Base-by-base conservation (phyloP, 2,329 filamentous ascomycete genomes). In the Eutypella sp. region DNA sequence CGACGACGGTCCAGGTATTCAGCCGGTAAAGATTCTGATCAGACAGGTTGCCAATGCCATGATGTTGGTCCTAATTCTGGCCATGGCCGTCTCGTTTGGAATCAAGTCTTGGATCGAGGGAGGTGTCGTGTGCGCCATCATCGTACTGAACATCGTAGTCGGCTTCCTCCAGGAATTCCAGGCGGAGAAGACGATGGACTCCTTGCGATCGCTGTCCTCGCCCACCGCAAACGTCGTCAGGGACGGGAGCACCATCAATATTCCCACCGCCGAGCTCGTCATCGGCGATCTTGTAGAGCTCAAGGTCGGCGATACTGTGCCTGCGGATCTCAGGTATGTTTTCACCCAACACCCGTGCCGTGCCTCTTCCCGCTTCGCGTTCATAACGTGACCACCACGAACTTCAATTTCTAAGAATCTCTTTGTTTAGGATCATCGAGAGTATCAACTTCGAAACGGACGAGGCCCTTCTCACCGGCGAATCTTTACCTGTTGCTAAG, bases 11-110 rank as follows among this genome's bases (percentile, higher is more conserved):
- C 71, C 72, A 47, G 74, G 75, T 6, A 79, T 84, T 23, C 74
- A 73, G 36, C 70, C 75, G 20, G 59, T 72, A 39, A 81, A 81
- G 58, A 84, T 85, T 47, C 60, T 85, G 16, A 63, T 84, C 36
- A 69, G 75, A 36, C 81, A 85, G 58, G 67, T 84, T 40, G 79
- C 79, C 40, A 85, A 85, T 59, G 81, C 80, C 10, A 84, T 84
- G 81, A 83, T 77, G 52, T 63, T 85, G 54, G 66, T 71, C n/a
- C 64, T 80, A 25, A 72, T 75, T 23, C 64, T 74, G 47, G 76
- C 71, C 46, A 79, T 78, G 74, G 68, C 65, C 27, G 69, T 79
- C 41, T 73, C 68, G 45, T 78, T 73, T 50, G 75, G 70, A 13
- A 78, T 77, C 40, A 60, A 64, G 41, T 75, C 75, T 15, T 80